These are phyloP conservation scores for Leishmania tropica DNA, from an alignment of 208 protist species.

Conservation along the genomic window DNA sequence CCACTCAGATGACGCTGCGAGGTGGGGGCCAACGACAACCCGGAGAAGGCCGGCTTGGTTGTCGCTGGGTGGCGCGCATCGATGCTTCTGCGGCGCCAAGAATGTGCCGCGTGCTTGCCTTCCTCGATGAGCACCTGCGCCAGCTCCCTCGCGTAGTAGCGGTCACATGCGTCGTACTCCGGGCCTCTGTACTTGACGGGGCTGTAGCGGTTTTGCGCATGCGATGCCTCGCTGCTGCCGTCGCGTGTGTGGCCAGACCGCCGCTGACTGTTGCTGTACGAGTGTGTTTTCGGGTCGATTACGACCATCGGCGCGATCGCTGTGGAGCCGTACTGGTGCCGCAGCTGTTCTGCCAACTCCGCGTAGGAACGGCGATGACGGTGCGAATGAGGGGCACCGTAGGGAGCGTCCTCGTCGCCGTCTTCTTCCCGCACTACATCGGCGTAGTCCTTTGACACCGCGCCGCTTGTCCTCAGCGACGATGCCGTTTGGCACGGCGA, in stretches of 20 bases:
- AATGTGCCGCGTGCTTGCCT: background rate
- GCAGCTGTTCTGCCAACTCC: conserved; percentile 24
- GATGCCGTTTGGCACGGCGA: conserved; percentile 3
- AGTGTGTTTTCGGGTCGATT: conserved; percentile 24
- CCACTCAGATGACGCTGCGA: conserved; percentile 5
- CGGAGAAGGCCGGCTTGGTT: background rate
- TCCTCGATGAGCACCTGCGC: conserved; percentile 9
- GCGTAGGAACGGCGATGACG: conserved; percentile 9
- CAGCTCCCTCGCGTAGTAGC: conserved; percentile 26
- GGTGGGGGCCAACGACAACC: background rate
- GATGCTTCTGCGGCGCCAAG: background rate
- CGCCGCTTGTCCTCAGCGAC: background rate
- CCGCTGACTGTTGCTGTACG: conserved; percentile 1
- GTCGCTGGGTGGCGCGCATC: conserved; percentile 9
- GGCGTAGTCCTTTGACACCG: background rate
- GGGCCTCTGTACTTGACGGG: conserved; percentile 34
- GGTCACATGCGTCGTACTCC: conserved; percentile 44
- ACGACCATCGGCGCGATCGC: conserved; percentile 23
- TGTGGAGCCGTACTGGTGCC: conserved; percentile 21
- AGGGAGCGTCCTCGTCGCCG: background rate
- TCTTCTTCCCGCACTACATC: background rate
- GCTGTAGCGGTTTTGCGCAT: conserved; percentile 31
- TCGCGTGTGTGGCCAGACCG: background rate
- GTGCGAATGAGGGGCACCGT: background rate
- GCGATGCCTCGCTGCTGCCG: background rate